Evolutionary conservation across 257 asterid genomes (phyloP).

Genomic region (Handroanthus guayacan): DNA sequence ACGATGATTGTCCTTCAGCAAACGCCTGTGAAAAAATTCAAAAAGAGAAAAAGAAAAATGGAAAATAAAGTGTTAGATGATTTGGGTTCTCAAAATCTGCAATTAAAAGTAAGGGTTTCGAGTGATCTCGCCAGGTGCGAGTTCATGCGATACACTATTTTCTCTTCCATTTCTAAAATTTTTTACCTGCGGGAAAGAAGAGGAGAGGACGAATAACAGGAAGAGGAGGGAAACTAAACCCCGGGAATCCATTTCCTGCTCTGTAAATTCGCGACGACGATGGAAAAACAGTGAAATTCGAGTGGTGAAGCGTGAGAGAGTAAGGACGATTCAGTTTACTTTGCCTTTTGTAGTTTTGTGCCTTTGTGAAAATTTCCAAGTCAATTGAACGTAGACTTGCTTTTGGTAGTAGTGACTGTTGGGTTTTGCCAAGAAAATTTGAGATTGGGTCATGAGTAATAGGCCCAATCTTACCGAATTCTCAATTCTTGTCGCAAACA

Average conservation of each 20-base stretch:
- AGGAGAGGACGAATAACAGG: slow-evolving; percentile 43
- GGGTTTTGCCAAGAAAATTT: not conserved
- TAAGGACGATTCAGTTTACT: slow-evolving; percentile 14
- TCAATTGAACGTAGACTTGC: not conserved
- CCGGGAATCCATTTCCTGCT: slow-evolving; percentile 47
- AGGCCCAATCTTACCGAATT: not conserved
- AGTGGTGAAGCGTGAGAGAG: slow-evolving; percentile 1
- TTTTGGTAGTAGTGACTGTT: not conserved
- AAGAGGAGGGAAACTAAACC: slow-evolving; percentile 35
- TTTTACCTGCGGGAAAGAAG: slow-evolving; percentile 49
- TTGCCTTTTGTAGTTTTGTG: not conserved
- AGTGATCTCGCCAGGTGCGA: slow-evolving; percentile 16
- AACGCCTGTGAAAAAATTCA: slow-evolving; percentile 38
- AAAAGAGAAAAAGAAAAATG: not conserved
- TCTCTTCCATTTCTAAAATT: not conserved
- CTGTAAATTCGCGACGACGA: slow-evolving; percentile 27
- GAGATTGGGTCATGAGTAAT: not conserved
- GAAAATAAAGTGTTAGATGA: not conserved
- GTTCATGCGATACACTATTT: slow-evolving; percentile 8
- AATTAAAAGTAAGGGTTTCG: slow-evolving; percentile 23
- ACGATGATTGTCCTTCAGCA: slow-evolving; percentile 23
- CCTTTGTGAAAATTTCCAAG: not conserved
- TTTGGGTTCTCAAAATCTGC: not conserved
- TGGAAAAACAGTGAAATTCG: slow-evolving; percentile 10
- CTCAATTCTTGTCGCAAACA: not conserved